phyloP scores from a whole-genome alignment of 129 eudicot genomes.

The Flaveria ramosissima region DNA sequence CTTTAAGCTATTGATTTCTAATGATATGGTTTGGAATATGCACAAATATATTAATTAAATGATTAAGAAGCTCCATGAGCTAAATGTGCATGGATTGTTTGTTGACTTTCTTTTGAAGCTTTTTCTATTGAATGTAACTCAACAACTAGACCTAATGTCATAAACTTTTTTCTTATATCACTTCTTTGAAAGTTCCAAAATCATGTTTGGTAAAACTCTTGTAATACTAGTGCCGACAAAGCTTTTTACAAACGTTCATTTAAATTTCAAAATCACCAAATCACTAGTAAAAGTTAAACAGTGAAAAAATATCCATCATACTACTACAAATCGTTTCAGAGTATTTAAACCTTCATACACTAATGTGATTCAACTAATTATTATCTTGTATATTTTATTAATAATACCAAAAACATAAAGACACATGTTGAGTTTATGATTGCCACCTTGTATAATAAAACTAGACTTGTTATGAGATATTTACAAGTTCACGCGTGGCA shows the following conservation, averaged over 20 bases:
- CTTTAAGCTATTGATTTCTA: slow-evolving; percentile 29
- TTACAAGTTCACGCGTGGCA: background rate
- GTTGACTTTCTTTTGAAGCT: slow-evolving; percentile 22
- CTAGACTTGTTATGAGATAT: background rate
- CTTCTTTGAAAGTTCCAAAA: background rate
- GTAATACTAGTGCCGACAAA: slow-evolving; percentile 4
- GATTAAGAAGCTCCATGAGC: slow-evolving; percentile 28
- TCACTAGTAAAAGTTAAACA: too few relatives aligned
- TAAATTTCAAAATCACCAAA: background rate
- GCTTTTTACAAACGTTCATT: background rate
- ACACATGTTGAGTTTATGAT: background rate
- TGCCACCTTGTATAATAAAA: background rate
- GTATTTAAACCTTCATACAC: background rate
- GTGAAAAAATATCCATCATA: background rate
- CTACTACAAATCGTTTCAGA: background rate
- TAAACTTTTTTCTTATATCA: background rate
- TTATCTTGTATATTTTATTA: background rate
- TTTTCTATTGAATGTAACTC: slow-evolving; percentile 34
- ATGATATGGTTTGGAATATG: slow-evolving; percentile 28
- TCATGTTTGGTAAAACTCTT: background rate
- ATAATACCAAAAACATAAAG: background rate
- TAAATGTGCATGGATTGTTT: slow-evolving; percentile 27
- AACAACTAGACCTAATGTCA: slow-evolving; percentile 21
- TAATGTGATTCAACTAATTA: background rate
- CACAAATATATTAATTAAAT: slow-evolving; percentile 14